Percentiles rank a stretch among this genome's conserved stretches.
phyloP scores from a whole-genome alignment of 2,329 filamentous ascomycete species.

The Trichoderma harzianum region DNA sequence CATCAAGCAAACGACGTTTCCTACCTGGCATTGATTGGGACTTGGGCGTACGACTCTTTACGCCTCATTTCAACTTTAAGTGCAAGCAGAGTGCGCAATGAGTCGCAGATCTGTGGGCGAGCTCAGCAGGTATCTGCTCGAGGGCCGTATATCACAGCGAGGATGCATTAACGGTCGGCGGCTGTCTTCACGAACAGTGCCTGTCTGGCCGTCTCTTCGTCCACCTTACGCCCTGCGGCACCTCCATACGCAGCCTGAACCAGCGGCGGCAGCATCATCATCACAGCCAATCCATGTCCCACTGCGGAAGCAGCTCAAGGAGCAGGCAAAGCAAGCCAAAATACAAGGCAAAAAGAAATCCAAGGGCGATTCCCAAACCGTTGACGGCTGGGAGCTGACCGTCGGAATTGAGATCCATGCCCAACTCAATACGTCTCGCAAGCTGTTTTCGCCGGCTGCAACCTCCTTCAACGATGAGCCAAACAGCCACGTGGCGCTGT shows the following conservation, averaged over 20 bases:
- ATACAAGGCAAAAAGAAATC: conserved; percentile 54
- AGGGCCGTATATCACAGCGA: conserved; percentile 40
- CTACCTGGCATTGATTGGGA: background rate
- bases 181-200: conserved; percentile 20
- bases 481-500: conserved; percentile 83
- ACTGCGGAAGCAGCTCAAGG: conserved; percentile 69
- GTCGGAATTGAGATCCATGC: conserved; percentile 97
- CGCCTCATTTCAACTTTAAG: background rate
- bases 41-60: background rate
- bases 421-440: conserved; percentile 82
- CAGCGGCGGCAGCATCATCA: background rate
- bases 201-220: conserved; percentile 19
- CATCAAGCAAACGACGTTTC: background rate
- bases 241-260: conserved; percentile 32
- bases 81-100: conserved; percentile 35
- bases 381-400: conserved; percentile 81
- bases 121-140: conserved; percentile 49
- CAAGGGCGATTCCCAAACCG: conserved; percentile 47
- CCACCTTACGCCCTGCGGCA: conserved; percentile 24
- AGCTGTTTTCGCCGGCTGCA: conserved; percentile 78
- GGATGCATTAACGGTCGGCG: conserved; percentile 38
- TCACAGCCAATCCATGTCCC: conserved; percentile 39
- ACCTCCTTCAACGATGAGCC: conserved; percentile 65
- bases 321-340: conserved; percentile 67
- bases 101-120: conserved; percentile 41